Evolutionary conservation across 495 filamentous ascomycete species (phyloP).

Genomic region (Aspergillus baeticus): DNA sequence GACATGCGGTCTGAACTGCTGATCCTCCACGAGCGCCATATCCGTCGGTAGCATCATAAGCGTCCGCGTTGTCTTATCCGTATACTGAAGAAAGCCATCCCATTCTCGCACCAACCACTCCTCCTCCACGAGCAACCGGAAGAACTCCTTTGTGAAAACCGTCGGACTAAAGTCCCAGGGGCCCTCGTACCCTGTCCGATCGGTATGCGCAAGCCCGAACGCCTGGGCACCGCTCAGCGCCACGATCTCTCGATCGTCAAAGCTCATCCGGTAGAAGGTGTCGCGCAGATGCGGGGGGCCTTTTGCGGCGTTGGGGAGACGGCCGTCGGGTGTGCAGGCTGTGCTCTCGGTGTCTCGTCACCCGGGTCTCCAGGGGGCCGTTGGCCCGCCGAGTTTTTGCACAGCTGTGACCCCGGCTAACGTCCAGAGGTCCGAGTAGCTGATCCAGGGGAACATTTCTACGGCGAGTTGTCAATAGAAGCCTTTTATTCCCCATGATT

Average conservation of each 20-base stretch:
- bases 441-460: constrained; percentile 88
- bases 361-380: constrained; percentile 86
- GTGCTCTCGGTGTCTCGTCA: constrained; percentile 76
- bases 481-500: too few relatives aligned
- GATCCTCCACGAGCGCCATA: constrained; percentile 83
- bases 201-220: constrained; percentile 85
- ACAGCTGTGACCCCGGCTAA: constrained; percentile 80
- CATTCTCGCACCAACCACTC: constrained; percentile 93
- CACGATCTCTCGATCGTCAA: constrained; percentile 95
- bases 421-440: constrained; percentile 95
- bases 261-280: constrained; percentile 97
- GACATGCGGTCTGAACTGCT: constrained; percentile 78
- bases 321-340: constrained; percentile 91
- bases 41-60: constrained; percentile 99
- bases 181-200: constrained; percentile 85
- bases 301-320: constrained; percentile 86
- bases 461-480: too few relatives aligned
- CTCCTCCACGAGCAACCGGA: constrained; percentile 79
- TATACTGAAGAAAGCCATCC: constrained; percentile 82
- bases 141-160: constrained; percentile 93
- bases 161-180: constrained; percentile 98
- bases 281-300: constrained; percentile 79
- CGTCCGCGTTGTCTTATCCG: constrained; percentile 78
- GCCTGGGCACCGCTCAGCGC: constrained; percentile 89
- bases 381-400: constrained; percentile 92